phyloP scores from a whole-genome alignment of 805 yeast species.

The Candida gorgasii region DNA sequence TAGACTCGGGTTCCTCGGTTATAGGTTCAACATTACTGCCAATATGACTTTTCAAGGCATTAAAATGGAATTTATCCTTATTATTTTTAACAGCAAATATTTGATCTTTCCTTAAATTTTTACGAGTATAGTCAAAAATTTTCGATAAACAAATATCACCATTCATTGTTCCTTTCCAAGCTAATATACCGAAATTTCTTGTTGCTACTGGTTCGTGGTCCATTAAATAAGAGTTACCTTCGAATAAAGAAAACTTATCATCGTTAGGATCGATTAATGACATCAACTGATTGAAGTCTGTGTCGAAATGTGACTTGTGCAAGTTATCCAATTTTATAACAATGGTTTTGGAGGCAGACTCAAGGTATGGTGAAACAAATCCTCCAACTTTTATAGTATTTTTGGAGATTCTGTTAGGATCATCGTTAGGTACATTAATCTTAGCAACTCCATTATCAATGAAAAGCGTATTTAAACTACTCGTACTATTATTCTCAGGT shows the following conservation, averaged over 20 bases:
- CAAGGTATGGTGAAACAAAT: background rate
- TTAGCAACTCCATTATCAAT: constrained; percentile 4
- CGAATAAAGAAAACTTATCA: constrained; percentile 6
- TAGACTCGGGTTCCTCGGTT: background rate
- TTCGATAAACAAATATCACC: constrained; percentile 10
- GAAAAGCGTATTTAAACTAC: constrained; percentile 1
- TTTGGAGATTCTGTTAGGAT: background rate
- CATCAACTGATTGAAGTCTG: constrained; percentile 10
- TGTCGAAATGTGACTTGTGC: constrained; percentile 8
- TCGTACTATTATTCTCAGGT: background rate
- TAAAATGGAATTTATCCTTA: constrained; percentile 6
- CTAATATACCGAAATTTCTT: constrained; percentile 11
- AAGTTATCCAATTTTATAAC: constrained; percentile 5
- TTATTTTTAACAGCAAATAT: constrained; percentile 4
- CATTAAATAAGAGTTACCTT: constrained; percentile 1
- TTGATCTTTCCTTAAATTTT: constrained; percentile 7
- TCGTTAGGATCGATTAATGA: background rate
- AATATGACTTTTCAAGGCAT: constrained; percentile 6
- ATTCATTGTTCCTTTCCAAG: constrained; percentile 10
- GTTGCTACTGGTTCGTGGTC: constrained; percentile 10
- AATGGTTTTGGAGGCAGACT: background rate
- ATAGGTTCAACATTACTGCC: constrained; percentile 12
- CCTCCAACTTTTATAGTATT: constrained; percentile 2
- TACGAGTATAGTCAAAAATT: constrained; percentile 6
- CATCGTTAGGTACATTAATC: background rate